Evolutionary conservation across 73 alveolate species (phyloP).

Genomic region (Uronychia setigera): DNA sequence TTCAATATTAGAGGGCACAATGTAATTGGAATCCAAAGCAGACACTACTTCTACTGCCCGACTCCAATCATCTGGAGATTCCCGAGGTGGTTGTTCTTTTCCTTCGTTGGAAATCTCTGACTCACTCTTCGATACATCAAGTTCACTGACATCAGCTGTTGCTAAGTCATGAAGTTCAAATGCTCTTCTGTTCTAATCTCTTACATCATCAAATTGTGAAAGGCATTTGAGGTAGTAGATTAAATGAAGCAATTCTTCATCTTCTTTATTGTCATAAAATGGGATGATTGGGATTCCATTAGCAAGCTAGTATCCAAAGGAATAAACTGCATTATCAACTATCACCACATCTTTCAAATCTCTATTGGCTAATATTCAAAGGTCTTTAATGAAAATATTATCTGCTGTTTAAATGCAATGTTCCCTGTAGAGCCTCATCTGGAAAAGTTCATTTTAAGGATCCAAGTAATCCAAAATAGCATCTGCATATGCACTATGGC

Average conservation of each 20-base stretch:
- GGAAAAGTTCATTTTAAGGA: constrained; percentile 72
- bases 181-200: constrained; percentile 31
- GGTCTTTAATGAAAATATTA: constrained; percentile 49
- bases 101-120: no score
- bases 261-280: constrained; percentile 78
- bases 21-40: no score
- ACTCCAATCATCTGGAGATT: no score
- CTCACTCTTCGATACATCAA: no score
- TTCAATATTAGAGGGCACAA: no score
- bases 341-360: constrained; percentile 50
- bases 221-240: constrained; percentile 36
- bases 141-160: constrained; percentile 34
- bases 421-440: constrained; percentile 79
- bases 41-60: no score
- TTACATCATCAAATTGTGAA: constrained; percentile 38
- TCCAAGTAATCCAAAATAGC: constrained; percentile 83
- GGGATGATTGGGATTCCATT: constrained; percentile 88
- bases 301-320: constrained; percentile 78
- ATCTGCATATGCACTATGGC: constrained; percentile 86
- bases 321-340: constrained; percentile 64
- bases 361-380: constrained; percentile 54
- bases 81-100: no score
- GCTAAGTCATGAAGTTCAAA: constrained; percentile 43
- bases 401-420: constrained; percentile 64
- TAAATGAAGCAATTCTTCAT: constrained; percentile 59